Evolutionary conservation across 176 grass and related monocot species (phyloP).

Genomic region (Lolium perenne): DNA sequence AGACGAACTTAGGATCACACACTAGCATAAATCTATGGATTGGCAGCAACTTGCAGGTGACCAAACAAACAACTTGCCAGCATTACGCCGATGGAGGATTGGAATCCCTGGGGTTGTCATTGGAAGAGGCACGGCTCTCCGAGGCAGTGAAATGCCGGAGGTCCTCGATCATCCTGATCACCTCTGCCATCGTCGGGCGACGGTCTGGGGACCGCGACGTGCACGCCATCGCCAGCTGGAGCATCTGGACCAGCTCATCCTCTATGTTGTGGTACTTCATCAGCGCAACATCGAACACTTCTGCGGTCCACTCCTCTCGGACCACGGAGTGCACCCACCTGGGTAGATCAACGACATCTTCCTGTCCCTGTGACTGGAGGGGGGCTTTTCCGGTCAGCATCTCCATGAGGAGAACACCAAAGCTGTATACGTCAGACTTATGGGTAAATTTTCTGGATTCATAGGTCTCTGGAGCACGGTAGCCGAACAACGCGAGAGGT

Average conservation of each 20-base stretch:
- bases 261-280: constrained; percentile 69
- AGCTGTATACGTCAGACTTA: constrained; percentile 94
- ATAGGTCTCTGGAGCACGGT: constrained; percentile 80
- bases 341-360: constrained; percentile 73
- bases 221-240: constrained; percentile 86
- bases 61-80: background rate
- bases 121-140: constrained; percentile 49
- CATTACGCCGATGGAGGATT: constrained; percentile 33
- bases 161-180: constrained; percentile 81
- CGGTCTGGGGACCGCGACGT: constrained; percentile 64
- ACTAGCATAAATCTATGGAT: background rate
- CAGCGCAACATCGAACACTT: constrained; percentile 86
- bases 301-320: constrained; percentile 95
- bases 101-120: constrained; percentile 60
- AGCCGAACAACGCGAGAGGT: constrained; percentile 66
- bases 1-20: constrained; percentile 23
- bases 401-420: constrained; percentile 94
- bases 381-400: constrained; percentile 95
- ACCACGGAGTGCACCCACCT: constrained; percentile 93
- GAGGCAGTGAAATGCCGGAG: constrained; percentile 57
- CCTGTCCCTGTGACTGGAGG: constrained; percentile 82
- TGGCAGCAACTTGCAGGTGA: background rate
- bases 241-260: constrained; percentile 94
- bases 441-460: constrained; percentile 84
- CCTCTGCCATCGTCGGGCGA: constrained; percentile 73